Evolutionary conservation across 441 rosid genomes (phyloP), one percentile per base, ranked within the genome.

Genomic region (Bocquillonia castaneifolia): DNA sequence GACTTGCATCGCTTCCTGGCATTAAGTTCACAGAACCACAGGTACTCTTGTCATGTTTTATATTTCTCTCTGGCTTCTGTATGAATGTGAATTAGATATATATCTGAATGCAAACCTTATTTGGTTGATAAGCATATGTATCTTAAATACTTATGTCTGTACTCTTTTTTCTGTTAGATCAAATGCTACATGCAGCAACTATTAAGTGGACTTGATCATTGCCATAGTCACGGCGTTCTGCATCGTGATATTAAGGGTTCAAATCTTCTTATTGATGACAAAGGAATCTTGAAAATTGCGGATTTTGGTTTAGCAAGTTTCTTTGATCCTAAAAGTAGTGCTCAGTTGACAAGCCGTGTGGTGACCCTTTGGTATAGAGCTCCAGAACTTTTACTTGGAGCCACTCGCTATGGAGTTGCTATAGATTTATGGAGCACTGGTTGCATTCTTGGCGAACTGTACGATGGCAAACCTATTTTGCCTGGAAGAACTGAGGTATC

Each of bases 181-280:
- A 93, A 93, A 80, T 90, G 98, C 70, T 90, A 85, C 64, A 77
- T 88, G 94, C 87, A 81, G 42, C 96, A 90, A 68, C 72, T 93
- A 61, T 74, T 93, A 17, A 90, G 96, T 51, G 98, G 98, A 40
- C 86, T 93, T 70, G 97, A 89, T 75, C 98, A 93, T 73, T 90
- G 97, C 71, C 94, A 93, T 79, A 81, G 72, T 31, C 89, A 77
- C 14, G 85, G 82, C 12, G 98, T 93, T 71, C 88, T 93, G 70
- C 99, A 93, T 78, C 97, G 99, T 22, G 97, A 93, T 72, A 91
- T 91, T 59, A 91, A 91, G 75, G 99, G 97, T 66, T 91, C 96
- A 28, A 91, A 91, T 73, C 67, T 86, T 8, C 58, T 84, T 63
- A 84, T 84, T 22, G 89, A 84, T 51, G 77, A 74, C 77, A 75